A percentile compares a stretch with the other conserved stretches of the same genome.
Evolutionary conservation across 305 asterid species (phyloP).

Genomic region (Rubia tinctorum): DNA sequence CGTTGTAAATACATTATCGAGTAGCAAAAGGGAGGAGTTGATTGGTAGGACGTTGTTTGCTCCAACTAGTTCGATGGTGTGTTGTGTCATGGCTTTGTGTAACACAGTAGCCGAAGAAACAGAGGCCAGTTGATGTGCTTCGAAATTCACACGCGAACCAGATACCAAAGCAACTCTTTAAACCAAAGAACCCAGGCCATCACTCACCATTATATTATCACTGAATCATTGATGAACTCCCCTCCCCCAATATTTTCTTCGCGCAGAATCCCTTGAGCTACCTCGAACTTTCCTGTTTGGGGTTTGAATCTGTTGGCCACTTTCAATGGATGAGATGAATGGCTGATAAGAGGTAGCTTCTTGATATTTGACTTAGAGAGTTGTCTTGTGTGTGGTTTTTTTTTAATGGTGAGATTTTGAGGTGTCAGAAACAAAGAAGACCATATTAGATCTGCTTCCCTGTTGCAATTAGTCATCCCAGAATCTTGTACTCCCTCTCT

Average conservation of each 20-base stretch:
- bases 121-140: neutral
- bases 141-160: constrained; percentile 9
- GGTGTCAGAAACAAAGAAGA: constrained; percentile 12
- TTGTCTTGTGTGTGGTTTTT: no score
- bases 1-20: no score
- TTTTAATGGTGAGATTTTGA: constrained; percentile 9
- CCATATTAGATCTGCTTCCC: constrained; percentile 15
- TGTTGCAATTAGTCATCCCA: neutral
- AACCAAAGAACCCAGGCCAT: neutral
- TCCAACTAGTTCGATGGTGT: constrained; percentile 9
- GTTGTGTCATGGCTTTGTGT: neutral
- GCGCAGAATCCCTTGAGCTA: neutral
- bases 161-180: constrained; percentile 9
- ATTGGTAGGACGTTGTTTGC: constrained; percentile 17
- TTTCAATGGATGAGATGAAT: constrained; percentile 4
- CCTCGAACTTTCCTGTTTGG: constrained; percentile 7
- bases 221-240: neutral
- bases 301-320: neutral
- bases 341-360: neutral
- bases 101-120: neutral
- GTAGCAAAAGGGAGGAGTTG: neutral
- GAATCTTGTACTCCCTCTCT: no score
- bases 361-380: constrained; percentile 4
- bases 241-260: neutral
- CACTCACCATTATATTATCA: neutral